These are phyloP conservation scores for Apium graveolens DNA, from an alignment of 129 eudicot species.

Conservation along the genomic window DNA sequence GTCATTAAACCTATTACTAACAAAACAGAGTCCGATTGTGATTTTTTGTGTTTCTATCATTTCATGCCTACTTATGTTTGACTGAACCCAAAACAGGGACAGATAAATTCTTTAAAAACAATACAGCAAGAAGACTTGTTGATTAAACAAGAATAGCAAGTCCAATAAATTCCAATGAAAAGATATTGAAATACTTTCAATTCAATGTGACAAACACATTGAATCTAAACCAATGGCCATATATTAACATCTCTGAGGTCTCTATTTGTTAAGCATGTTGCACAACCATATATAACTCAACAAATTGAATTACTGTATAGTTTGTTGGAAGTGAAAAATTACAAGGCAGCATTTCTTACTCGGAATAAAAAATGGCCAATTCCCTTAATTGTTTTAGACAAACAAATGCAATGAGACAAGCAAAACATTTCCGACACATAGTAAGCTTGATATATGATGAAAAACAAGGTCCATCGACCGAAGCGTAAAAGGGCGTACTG, in stretches of 20 bases:
- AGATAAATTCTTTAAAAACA: background rate
- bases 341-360: background rate
- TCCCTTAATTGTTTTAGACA: background rate
- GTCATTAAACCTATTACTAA: background rate
- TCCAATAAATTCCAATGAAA: background rate
- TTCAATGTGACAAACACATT: background rate
- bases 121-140: background rate
- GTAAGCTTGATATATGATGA: too few relatives aligned
- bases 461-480: too few relatives aligned
- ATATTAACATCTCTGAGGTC: background rate
- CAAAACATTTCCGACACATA: background rate
- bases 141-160: background rate
- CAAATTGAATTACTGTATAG: background rate
- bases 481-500: background rate
- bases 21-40: slow-evolving; percentile 8
- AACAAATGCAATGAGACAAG: background rate
- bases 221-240: background rate
- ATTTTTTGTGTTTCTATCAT: background rate
- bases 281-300: background rate
- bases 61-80: background rate
- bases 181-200: background rate
- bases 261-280: background rate
- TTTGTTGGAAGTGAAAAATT: background rate
- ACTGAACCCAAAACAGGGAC: background rate
- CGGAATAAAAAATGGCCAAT: background rate